Evolutionary conservation across 805 yeast species (phyloP), one percentile per base, ranked within the genome.

Genomic region (Pichia manshurica): DNA sequence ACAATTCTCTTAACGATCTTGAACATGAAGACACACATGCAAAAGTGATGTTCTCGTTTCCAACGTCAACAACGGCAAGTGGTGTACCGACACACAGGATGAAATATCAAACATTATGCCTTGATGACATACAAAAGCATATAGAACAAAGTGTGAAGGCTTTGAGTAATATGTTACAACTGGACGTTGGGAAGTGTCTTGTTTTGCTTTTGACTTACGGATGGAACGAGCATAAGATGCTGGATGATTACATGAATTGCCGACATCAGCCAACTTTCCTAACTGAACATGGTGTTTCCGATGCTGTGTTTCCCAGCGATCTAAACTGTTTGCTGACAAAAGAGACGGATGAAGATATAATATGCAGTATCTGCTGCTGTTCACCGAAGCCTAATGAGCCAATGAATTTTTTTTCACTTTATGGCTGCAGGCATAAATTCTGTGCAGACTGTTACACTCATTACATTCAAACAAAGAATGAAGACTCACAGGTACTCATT

Each of bases 321-420:
- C 20, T 45, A 3, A 39, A 31, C 3, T 13, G 9, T 1, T 28
- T 37, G 3, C 48, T 55, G 5, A 35, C 53, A 15, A 34, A 43
- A 47, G 37, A 53, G 37, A 56, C 65, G 0, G 59, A 60, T 3
- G 55, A 44, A 3, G 64, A 58, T 12, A 77, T 71, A 53, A 51
- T 61, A 23, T 88, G 96, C 61, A 56, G 64, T 15, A 81, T 90
- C n/a, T 90, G 96, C 64, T 86, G 87, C 61, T 84, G 82, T 20
- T 75, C 74, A 0, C 69, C 68, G 23, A 58, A 59, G 0, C 51
- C 51, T 16, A 58, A 57, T 47, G 64, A 49, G 56, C 73, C 39
- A 1, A 46, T 67, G 29, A 45, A 50, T 8, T 64, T 68, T 2
- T 86, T 79, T 56, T 64, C 73, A 3, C 62, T 87, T 15, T 29